Evolutionary conservation across 1,284 basidiomycete species (phyloP).

Genomic region (Trametes versicolor): DNA sequence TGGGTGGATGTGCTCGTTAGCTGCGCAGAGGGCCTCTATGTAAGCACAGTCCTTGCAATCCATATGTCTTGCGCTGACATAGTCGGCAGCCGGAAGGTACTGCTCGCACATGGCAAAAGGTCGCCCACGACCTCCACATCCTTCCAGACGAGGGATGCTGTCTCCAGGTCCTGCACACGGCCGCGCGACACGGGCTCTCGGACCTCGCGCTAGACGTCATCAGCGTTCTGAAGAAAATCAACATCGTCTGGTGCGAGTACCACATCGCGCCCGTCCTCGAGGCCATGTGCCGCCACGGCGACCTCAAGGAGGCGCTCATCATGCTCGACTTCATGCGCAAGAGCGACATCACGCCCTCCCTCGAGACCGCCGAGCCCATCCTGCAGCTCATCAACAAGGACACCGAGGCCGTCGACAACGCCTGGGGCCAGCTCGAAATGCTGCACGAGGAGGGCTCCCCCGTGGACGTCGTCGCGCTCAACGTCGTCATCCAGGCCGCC

Average conservation of each 20-base stretch:
- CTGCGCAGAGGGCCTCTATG: constrained; percentile 68
- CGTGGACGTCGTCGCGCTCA: constrained; percentile 69
- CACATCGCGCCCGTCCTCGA: constrained; percentile 78
- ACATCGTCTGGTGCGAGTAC: constrained; percentile 66
- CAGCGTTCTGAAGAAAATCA: constrained; percentile 57
- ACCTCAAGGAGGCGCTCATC: constrained; percentile 67
- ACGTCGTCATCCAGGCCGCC: constrained; percentile 73
- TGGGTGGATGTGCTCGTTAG: constrained; percentile 71
- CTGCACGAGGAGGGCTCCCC: constrained; percentile 60
- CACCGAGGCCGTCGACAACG: constrained; percentile 67
- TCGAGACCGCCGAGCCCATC: constrained; percentile 62
- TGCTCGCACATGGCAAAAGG: constrained; percentile 67
- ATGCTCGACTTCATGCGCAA: constrained; percentile 65
- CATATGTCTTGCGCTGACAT: constrained; percentile 2
- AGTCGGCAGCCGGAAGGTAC: constrained; percentile 70
- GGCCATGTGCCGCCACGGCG: constrained; percentile 61
- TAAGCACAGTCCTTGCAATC: constrained; percentile 49
- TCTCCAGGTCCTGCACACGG: constrained; percentile 73
- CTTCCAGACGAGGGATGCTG: constrained; percentile 81
- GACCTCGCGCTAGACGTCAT: constrained; percentile 76
- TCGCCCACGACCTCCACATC: constrained; percentile 60
- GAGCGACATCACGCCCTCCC: constrained; percentile 54
- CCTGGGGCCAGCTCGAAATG: constrained; percentile 73
- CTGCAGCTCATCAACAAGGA: constrained; percentile 57
- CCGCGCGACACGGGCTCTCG: constrained; percentile 74